Percentiles rank a stretch among this genome's conserved stretches.
Evolutionary conservation across 805 yeast species (phyloP).

Genomic region (Lachancea kluyveri): DNA sequence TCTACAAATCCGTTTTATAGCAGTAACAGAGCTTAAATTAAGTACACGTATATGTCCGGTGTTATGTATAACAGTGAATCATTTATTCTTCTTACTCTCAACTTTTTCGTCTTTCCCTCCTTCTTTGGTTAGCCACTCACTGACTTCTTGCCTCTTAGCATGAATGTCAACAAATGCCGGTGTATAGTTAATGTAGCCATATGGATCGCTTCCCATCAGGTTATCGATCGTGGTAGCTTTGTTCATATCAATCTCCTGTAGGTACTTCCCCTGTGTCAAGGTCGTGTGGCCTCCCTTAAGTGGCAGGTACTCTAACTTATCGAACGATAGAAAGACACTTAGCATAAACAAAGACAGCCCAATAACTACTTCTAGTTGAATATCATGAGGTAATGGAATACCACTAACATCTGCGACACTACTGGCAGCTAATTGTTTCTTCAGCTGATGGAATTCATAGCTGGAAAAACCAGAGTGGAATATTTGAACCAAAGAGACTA

Average conservation of each 20-base stretch:
- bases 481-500: slow-evolving; percentile 11
- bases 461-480: slow-evolving; percentile 31
- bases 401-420: slow-evolving; percentile 5
- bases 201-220: slow-evolving; percentile 23
- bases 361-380: slow-evolving; percentile 22
- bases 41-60: too few relatives aligned
- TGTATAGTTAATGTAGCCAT: slow-evolving; percentile 24
- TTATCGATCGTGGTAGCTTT: slow-evolving; percentile 27
- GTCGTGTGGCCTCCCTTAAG: slow-evolving; percentile 14
- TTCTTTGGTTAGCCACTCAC: slow-evolving; percentile 13
- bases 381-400: slow-evolving; percentile 23
- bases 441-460: slow-evolving; percentile 27
- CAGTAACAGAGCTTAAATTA: too few relatives aligned
- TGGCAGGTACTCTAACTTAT: slow-evolving; percentile 18
- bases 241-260: slow-evolving; percentile 25
- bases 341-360: slow-evolving; percentile 21
- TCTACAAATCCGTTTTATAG: too few relatives aligned
- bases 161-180: slow-evolving; percentile 26
- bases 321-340: slow-evolving; percentile 23
- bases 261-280: slow-evolving; percentile 18
- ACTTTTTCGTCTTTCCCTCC: neutral
- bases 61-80: too few relatives aligned
- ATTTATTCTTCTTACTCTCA: too few relatives aligned
- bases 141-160: slow-evolving; percentile 18
- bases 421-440: slow-evolving; percentile 9